phyloP scores from a whole-genome alignment of 208 protist species.

The Willaertia magna region DNA sequence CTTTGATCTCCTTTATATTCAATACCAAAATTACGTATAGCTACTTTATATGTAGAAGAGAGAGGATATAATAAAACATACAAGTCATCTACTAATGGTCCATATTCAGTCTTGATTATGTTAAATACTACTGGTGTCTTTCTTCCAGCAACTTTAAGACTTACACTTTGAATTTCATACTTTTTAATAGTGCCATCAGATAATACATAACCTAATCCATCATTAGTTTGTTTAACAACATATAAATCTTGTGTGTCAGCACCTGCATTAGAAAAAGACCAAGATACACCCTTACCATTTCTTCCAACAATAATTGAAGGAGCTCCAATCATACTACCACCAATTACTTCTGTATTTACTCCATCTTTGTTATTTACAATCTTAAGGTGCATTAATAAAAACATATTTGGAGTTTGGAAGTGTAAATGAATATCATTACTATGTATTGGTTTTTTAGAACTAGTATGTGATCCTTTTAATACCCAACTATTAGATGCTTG shows the following conservation, averaged over 20 bases:
- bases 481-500: conserved; percentile 15
- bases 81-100: not conserved
- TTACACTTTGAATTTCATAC: not conserved
- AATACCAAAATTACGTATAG: not conserved
- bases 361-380: not conserved
- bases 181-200: too few relatives aligned
- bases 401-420: not conserved
- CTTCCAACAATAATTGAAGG: conserved; percentile 3
- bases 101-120: not conserved
- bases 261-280: not conserved
- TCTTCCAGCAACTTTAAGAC: not conserved
- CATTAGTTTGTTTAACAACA: not conserved
- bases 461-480: not conserved
- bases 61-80: not conserved
- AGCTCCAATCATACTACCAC: not conserved
- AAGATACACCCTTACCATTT: not conserved
- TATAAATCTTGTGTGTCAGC: not conserved
- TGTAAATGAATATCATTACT: not conserved
- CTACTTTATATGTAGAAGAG: not conserved
- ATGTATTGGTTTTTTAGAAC: not conserved
- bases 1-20: not conserved
- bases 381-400: not conserved
- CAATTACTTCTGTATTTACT: not conserved
- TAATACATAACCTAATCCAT: not conserved
- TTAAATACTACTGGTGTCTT: not conserved